Evolutionary conservation across 306 rosid genomes (phyloP), one percentile per base, ranked within the genome.

Genomic region (Medicago lupulina): DNA sequence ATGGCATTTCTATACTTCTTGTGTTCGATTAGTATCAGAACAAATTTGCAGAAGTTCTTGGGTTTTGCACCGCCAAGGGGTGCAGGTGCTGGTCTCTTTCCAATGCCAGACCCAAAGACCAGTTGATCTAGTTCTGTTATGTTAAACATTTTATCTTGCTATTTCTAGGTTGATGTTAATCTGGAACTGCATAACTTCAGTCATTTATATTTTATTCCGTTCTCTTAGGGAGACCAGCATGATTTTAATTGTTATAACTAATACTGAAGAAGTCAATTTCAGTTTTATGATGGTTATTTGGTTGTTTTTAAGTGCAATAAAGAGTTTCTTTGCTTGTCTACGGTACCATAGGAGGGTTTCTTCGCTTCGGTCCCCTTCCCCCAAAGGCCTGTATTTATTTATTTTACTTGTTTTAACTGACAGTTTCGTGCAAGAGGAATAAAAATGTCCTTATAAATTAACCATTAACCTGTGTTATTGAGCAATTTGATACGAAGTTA

Each of bases 1-100:
- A 96, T 96, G 99, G 97, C 97, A 10, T 96, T 96, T 60, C 84
- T 92, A 69, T 96, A 92, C 87, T 96, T 96, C 61, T 89, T 96
- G 79, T 96, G 99, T 77, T 96, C 97, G 12, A 92, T 96, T 59
- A 96, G 99, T 67, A 96, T 96, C 63, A 83, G 97, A 41, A 92
- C 98, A 49, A 96, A 96, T 89, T 74, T 96, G 85, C 98, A 96
- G 91, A 92, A 96, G 87, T 90, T 96, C 82, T 85, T 96, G 78
- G 98, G 99, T 16, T 96, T 92, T 71, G 82, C 97, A 54, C 99
- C 97, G 16, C 99, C 98, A 8, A 86, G 99, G 53, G 98, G 99
- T 69, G 87, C 98, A 15, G 50, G 91, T 16, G 83, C 90, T 19
- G 97, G 99, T 21, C 86, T 92, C 75, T 96, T 96, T 79, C 99